These are phyloP conservation scores for Fragaria nilgerrensis DNA, from an alignment of 306 rosid genomes.

Conservation along the genomic window DNA sequence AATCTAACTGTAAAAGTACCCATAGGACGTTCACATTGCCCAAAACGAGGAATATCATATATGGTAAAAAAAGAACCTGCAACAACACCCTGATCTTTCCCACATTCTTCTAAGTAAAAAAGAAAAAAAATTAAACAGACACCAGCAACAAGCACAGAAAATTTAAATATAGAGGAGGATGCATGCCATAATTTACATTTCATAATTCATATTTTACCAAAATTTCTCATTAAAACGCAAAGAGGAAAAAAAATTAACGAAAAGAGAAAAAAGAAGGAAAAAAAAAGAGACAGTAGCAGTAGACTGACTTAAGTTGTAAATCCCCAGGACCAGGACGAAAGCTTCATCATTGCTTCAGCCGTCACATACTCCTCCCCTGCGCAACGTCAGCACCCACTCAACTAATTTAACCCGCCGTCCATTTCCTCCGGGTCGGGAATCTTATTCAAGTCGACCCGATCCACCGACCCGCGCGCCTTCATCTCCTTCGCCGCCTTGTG, in stretches of 20 bases:
- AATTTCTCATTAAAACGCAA: constrained; percentile 50
- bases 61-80: background rate
- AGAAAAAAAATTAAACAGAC: background rate
- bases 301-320: constrained; percentile 13
- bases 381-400: constrained; percentile 35
- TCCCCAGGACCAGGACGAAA: constrained; percentile 36
- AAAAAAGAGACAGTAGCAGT: constrained; percentile 1
- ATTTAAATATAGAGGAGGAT: background rate
- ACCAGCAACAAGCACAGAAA: background rate
- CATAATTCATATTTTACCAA: constrained; percentile 36
- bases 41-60: background rate
- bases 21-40: background rate
- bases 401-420: constrained; percentile 23
- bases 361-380: constrained; percentile 34
- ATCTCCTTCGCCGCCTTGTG: constrained; percentile 17
- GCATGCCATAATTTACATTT: constrained; percentile 54
- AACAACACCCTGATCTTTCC: background rate
- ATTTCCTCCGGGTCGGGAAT: constrained; percentile 82
- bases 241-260: background rate
- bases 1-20: background rate
- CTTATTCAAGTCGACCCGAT: constrained; percentile 78
- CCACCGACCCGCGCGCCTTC: constrained; percentile 36
- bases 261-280: background rate
- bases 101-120: background rate
- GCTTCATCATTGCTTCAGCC: constrained; percentile 81